These are phyloP conservation scores for Ormosia semicastrata DNA, from an alignment of 306 rosid genomes.

Conservation along the genomic window DNA sequence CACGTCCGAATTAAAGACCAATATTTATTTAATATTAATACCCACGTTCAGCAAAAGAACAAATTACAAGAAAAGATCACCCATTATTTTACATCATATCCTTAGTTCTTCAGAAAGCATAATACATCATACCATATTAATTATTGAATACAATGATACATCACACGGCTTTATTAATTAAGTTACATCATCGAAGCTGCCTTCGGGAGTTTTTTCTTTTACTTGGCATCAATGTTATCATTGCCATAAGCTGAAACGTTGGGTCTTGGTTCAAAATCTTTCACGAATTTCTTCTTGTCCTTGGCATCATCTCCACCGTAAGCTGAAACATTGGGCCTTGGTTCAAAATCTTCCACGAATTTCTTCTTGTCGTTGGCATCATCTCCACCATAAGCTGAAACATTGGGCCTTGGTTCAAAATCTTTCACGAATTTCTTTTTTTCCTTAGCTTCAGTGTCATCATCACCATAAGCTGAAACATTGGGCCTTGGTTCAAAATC, in stretches of 20 bases:
- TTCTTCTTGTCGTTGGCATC: not conserved
- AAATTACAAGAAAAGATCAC: not conserved
- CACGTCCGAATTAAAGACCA: not conserved
- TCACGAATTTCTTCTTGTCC: not conserved
- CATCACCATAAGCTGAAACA: not conserved
- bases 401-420: not conserved
- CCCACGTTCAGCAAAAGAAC: not conserved
- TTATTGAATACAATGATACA: not conserved
- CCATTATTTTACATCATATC: not conserved
- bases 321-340: not conserved
- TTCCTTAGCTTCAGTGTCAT: not conserved
- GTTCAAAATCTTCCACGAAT: not conserved
- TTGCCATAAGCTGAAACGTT: not conserved
- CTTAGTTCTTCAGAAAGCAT: not conserved
- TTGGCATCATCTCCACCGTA: not conserved
- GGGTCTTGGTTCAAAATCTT: too few species aligned
- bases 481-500: not conserved
- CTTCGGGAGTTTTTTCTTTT: too few species aligned
- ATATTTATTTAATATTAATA: too few species aligned
- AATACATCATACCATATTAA: not conserved
- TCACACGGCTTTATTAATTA: not conserved
- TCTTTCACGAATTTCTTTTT: not conserved
- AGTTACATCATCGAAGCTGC: not conserved
- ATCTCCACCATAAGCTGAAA: not conserved
- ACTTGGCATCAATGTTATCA: not conserved